Evolutionary conservation across 192 early-diverging fungal species (phyloP), one percentile per base, ranked within the genome.

Genomic region (Entomortierella parvispora): DNA sequence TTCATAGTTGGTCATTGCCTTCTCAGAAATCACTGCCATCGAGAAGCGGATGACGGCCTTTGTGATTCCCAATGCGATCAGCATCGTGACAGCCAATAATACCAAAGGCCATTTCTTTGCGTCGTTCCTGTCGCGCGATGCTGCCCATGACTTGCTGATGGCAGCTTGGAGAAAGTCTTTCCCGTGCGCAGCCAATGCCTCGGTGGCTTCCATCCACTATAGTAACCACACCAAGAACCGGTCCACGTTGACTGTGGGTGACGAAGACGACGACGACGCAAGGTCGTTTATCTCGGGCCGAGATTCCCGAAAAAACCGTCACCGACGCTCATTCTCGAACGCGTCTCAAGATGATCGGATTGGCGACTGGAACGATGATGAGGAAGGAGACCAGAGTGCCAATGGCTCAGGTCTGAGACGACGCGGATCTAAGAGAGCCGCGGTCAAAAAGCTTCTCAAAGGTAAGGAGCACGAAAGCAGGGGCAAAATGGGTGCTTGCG

Each of bases 51-150:
- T 89, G 81, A 94, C 92, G 0, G 95, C 94, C 25, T 81, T 91
- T 46, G 86, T 96, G 45, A 93, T 96, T 54, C 95, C 93, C 29
- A 96, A 96, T 68, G 95, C 95, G 1, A 93, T 96, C 66, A 86
- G 89, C 74, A 82, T 96, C 25, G 86, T 90, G n/a, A 93, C 94
- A 22, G 50, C 65, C 14, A 59, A 52, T 28, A 69, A 62, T 29
- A 59, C 65, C 29, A 71, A 58, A 33, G 71, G 91, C 82, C 90
- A 95, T 60, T 90, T 91, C 42, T 96, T 96, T 59, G 88, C 91
- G 5, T 96, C 95, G 4, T 95, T 96, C 60, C 80, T 96, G 6
- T 90, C 91, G 42, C 93, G 95, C 54, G 95, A 96, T 51, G 85
- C 83, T 31, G 91, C 89, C 0, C 91, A 89, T 50, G 90, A 92